Evolutionary conservation across 139 green algal genomes (phyloP), one percentile per base, ranked within the genome.

Genomic region (Edaphochlamys debaryana): DNA sequence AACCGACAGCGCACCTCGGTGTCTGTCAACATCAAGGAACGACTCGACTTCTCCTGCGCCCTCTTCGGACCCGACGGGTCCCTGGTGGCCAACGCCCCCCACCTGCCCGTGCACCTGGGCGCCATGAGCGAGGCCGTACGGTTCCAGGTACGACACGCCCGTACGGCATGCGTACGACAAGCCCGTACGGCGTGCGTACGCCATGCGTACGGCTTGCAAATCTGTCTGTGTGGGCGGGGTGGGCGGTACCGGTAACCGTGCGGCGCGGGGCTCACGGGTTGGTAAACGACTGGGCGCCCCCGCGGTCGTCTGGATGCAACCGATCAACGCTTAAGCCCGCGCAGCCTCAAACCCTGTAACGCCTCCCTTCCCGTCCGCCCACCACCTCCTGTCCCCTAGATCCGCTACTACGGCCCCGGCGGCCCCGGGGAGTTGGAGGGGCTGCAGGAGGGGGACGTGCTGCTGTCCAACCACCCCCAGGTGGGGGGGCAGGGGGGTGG

Each of bases 1-100:
- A 38, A 4, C 67, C 52, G 42, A 27, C 79, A 67, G 54, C 91
- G 95, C 78, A 99, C 96, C 60, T 92, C 87, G 70, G 93, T 98
- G 75, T 96, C 91, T 7, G 97, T 98, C 62, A 99, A 99, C 93
- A 99, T 99, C 91, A 99, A 99, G 89, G 97, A 99, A 90, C 91
- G 97, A 0, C 93, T 99, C 11, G 97, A 99, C 92, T 99, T 99
- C 89, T 96, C 90, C 50, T 99, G 97, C 79, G 97, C 97, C 22
- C 91, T 98, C 50, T 98, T 98, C 86, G 88, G 87, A 22, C 93
- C 94, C 0, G 93, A 98, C 79, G 96, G 96, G 40, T 88, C 89
- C 41, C 91, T 99, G 62, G 96, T 99, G n/a, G 96, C 97, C 73
- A 99, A 99, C 85, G 97, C 97, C 20, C 97, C 97, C 3, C 97